Conservation (phyloP, 352 stramenopile genomes). For the Pythium biforme region DNA sequence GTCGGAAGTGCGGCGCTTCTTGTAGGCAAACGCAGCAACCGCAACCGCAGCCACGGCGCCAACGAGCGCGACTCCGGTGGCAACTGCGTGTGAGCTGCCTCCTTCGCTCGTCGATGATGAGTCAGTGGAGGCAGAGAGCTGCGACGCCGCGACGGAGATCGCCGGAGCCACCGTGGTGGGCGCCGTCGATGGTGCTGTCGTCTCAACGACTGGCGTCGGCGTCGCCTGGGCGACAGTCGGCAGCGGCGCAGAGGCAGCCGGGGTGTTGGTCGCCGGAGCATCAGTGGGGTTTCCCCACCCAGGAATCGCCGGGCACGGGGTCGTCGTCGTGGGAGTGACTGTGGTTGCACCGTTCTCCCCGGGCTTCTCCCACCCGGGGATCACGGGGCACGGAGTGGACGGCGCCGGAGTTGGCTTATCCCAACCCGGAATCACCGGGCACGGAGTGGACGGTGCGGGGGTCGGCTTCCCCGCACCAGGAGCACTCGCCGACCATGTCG, state of each 20-base stretch:
- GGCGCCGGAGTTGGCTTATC: conserved; percentile 31
- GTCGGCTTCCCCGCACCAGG: conserved; percentile 24
- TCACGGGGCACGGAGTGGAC: conserved; percentile 30
- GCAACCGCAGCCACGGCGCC: conserved; percentile 19
- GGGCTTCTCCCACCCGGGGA: conserved; percentile 28
- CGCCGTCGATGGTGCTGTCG: not conserved
- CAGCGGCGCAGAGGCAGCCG: not conserved
- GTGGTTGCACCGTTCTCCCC: too few species aligned
- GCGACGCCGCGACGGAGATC: not conserved
- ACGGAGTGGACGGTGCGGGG: conserved; percentile 22
- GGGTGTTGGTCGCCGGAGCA: too few species aligned
- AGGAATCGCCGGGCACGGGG: conserved; percentile 15
- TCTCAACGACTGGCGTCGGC: not conserved
- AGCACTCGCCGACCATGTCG: not conserved
- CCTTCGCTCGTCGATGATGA: not conserved
- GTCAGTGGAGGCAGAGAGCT: conserved; percentile 1
- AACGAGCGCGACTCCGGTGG: conserved; percentile 12
- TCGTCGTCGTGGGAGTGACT: conserved; percentile 25
- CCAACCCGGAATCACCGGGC: conserved; percentile 30
- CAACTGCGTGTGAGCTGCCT: conserved; percentile 9
- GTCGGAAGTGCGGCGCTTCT: conserved; percentile 3
- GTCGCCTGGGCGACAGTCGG: not conserved
- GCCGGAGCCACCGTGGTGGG: conserved; percentile 10
- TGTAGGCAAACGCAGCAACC: conserved; percentile 9
- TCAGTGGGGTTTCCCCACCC: conserved; percentile 18